A percentile compares a stretch with the other conserved stretches of the same genome.
phyloP scores from a whole-genome alignment of 768 basidiomycete species.

The Dioszegia crocea region DNA sequence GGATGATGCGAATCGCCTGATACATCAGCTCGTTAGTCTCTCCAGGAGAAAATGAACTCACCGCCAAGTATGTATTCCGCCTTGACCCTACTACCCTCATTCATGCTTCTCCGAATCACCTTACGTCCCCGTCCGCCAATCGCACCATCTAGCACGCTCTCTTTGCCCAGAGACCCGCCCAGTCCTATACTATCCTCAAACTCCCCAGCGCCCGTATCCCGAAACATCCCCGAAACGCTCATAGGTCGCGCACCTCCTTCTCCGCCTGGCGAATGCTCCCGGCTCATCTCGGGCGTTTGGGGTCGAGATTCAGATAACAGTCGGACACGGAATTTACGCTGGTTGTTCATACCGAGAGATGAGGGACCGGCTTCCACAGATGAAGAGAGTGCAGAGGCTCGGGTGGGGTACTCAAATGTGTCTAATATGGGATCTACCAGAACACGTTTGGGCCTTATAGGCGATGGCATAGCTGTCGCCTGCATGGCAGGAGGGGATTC shows the following conservation, averaged over 20 bases:
- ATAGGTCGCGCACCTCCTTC: slow-evolving; percentile 11
- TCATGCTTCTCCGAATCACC: slow-evolving; percentile 22
- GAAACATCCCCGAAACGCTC: slow-evolving; percentile 25
- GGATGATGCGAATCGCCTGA: slow-evolving; percentile 39
- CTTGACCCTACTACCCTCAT: slow-evolving; percentile 38
- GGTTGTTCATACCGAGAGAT: slow-evolving; percentile 8
- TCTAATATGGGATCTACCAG: slow-evolving; percentile 24
- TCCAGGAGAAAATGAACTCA: slow-evolving; percentile 19
- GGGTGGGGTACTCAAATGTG: not conserved
- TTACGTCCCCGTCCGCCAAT: not conserved
- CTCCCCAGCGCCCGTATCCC: slow-evolving; percentile 7
- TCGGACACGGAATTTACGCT: slow-evolving; percentile 31
- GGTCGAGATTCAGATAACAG: slow-evolving; percentile 23
- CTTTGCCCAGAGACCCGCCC: not conserved
- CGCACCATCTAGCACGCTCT: not conserved
- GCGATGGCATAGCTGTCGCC: not conserved
- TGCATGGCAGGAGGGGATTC: slow-evolving; percentile 20
- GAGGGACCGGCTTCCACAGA: slow-evolving; percentile 12
- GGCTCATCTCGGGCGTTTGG: not conserved
- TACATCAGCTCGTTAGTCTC: slow-evolving; percentile 2
- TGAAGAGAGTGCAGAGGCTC: not conserved
- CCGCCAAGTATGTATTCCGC: slow-evolving; percentile 52
- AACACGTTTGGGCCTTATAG: slow-evolving; percentile 14
- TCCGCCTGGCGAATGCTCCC: not conserved
- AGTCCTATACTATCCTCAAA: not conserved